A percentile compares a stretch with the other conserved stretches of the same genome.
These are phyloP conservation scores for Hibiscus trionum DNA, from an alignment of 345 rosid genomes.

Conservation along the genomic window DNA sequence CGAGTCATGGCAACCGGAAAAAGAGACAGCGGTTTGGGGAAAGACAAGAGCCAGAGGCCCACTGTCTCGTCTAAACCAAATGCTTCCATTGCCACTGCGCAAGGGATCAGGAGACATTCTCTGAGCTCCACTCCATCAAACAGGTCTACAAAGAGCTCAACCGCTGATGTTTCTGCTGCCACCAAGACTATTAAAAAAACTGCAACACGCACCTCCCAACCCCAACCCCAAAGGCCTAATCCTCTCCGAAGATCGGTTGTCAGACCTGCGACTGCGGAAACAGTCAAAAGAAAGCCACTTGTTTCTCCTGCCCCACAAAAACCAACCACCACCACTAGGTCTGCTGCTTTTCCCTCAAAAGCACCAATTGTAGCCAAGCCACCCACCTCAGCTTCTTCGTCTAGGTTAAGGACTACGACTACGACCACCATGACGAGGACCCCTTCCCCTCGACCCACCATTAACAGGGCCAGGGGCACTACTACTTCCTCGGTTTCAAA, in stretches of 20 bases:
- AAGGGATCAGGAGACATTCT: constrained; percentile 5
- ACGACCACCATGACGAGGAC: constrained; percentile 5
- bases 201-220: constrained; percentile 18
- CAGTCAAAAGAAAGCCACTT: constrained; percentile 30
- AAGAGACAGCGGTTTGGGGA: constrained; percentile 20
- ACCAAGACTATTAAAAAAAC: constrained; percentile 30
- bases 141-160: constrained; percentile 54
- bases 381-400: constrained; percentile 4
- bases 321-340: constrained; percentile 19
- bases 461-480: constrained; percentile 15
- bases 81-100: constrained; percentile 15
- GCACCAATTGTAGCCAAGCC: constrained; percentile 23
- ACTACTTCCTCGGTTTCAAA: constrained; percentile 1
- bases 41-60: constrained; percentile 32
- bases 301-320: constrained; percentile 35
- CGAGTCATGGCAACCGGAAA: constrained; percentile 36
- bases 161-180: constrained; percentile 22
- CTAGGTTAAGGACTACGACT: background rate
- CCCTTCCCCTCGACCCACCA: background rate
- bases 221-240: constrained; percentile 26
- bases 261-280: constrained; percentile 39
- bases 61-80: constrained; percentile 14
- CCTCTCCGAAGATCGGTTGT: constrained; percentile 68
- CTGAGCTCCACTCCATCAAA: constrained; percentile 23
- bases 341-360: constrained; percentile 29